A percentile compares a stretch with the other conserved stretches of the same genome.
Evolutionary conservation across 129 eudicot species (phyloP).

Genomic region (Tanacetum coccineum): DNA sequence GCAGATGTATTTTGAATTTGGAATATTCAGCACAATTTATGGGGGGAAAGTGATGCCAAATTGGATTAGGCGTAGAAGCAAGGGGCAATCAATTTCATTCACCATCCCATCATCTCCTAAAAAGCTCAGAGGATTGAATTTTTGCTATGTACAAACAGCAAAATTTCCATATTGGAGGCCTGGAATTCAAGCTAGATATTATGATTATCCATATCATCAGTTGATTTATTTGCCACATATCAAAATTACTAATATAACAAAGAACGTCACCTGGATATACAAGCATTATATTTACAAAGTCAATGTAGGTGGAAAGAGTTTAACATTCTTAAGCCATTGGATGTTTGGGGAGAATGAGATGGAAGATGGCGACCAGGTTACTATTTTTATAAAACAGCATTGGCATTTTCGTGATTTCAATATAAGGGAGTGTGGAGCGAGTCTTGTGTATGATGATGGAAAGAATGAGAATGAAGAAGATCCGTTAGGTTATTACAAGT

Average conservation of each 20-base stretch:
- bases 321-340: constrained; percentile 1
- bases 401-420: accelerated
- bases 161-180: background rate
- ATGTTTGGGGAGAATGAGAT: constrained; percentile 5
- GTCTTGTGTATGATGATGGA: no score
- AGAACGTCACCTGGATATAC: background rate
- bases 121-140: constrained; percentile 11
- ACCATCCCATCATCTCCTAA: constrained; percentile 18
- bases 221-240: background rate
- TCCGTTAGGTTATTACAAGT: no score
- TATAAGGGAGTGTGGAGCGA: no score
- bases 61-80: background rate
- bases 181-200: no score
- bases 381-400: background rate
- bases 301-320: background rate
- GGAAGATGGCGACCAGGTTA: background rate
- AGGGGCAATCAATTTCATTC: constrained; percentile 7
- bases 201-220: background rate
- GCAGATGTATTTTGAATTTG: constrained; percentile 18
- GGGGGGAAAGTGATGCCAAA: background rate
- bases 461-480: no score
- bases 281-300: background rate
- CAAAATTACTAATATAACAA: background rate
- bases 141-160: background rate
- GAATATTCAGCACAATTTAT: constrained; percentile 27